Base-by-base conservation (phyloP, 1,284 basidiomycete genomes). In the Ustilago tritici region DNA sequence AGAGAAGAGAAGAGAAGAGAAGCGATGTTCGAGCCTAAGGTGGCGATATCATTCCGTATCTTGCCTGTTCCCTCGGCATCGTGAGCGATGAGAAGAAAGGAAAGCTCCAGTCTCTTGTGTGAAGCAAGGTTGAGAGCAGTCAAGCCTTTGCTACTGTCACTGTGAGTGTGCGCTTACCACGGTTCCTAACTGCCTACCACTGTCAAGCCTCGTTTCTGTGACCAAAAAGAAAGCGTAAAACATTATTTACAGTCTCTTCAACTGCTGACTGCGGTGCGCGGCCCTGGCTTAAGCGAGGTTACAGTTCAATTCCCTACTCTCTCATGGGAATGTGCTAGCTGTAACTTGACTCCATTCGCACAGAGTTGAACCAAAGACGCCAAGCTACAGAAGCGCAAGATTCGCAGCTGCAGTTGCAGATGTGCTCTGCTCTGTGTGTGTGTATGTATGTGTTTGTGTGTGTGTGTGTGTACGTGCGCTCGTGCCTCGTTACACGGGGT, bases 281-380 rank as follows among this genome's bases (percentile, higher is more conserved):
- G 50, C 6, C 46, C 23, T 49, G n/a, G 46, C 46, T 31, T 49
- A 49, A 14, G 40, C 40, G 40, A 41, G 14, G 40, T 4, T 41
- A 15, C 40, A 41, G 17, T 41, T 41, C 40, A 41, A 41, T 19
- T 46, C n/a, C 11, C 17, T 2, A 49, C 11, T 28, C n/a, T 50
- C 49, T 50, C 49, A 50, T 50, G 49, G 28, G 49, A 15, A 15
- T 50, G 49, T 50, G 28, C 49, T 31, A 34, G 23, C 49, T 28
- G 23, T 28, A 28, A 28, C 49, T 50, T 50, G 49, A 28, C 43
- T 19, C 40, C 9, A 19, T 32, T 28, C 15, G 47, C 19, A 23
- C n/a, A 17, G 28, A 31, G 23, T 49, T 28, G 23, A 49, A 19
- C 17, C 46, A 36, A 36, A 19, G 28, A 32, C 7, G 49, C 28